Evolutionary conservation across 2,329 filamentous ascomycete species (phyloP).

Genomic region (Ceratocystis albifundus): DNA sequence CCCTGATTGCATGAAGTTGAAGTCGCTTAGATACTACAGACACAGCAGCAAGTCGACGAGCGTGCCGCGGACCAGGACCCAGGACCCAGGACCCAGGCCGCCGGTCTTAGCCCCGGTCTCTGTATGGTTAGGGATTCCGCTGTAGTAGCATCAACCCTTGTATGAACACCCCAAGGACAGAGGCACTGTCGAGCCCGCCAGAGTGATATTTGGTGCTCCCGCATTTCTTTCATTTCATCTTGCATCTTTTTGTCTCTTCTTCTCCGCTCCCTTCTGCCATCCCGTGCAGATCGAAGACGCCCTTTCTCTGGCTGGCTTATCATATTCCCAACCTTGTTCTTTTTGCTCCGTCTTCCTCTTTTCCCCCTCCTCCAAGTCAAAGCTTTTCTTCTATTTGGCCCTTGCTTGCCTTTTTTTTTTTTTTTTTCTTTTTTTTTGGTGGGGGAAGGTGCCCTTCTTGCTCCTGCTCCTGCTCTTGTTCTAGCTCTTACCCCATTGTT

Average conservation of each 20-base stretch:
- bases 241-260: background rate
- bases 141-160: background rate
- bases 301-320: background rate
- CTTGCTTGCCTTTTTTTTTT: no score
- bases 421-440: no score
- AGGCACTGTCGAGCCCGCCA: background rate
- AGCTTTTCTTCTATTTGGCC: background rate
- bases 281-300: background rate
- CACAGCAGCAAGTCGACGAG: background rate
- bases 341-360: background rate
- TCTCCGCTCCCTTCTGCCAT: background rate
- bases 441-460: background rate
- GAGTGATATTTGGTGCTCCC: background rate
- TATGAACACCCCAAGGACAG: background rate
- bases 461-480: background rate
- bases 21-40: no score
- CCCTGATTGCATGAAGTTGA: no score
- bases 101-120: background rate
- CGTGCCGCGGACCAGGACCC: background rate
- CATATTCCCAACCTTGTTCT: conserved; percentile 2
- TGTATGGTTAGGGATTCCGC: background rate
- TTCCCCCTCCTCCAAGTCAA: background rate
- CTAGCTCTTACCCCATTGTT: no score
- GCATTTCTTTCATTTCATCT: background rate
- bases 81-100: background rate